phyloP scores from a whole-genome alignment of 163 green algal species.

The Scenedesmus sp. region DNA sequence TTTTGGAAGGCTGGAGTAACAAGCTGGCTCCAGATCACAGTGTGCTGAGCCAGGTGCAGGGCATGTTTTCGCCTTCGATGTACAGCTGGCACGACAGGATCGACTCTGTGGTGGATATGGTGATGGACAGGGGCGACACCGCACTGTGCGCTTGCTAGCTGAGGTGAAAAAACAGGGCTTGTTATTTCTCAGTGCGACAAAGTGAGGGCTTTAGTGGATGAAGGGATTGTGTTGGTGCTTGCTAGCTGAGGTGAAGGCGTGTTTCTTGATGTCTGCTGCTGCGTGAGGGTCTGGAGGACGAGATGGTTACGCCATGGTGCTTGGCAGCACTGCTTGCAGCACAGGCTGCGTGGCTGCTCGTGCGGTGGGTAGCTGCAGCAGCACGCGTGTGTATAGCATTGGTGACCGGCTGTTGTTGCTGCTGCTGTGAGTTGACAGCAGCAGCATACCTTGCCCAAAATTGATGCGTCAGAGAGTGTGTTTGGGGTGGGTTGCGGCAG shows the following conservation, averaged over 20 bases:
- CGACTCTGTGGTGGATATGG: conserved; percentile 57
- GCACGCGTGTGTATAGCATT: neutral
- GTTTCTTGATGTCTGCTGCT: no score
- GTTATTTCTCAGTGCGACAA: no score
- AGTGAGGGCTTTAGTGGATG: no score
- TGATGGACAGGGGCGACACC: conserved; percentile 58
- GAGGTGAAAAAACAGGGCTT: neutral
- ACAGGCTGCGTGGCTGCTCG: neutral
- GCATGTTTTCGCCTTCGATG: conserved; percentile 68
- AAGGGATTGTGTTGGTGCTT: neutral
- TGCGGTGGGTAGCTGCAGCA: neutral
- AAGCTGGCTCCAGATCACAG: conserved; percentile 88
- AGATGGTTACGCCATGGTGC: no score
- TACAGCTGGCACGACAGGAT: conserved; percentile 65
- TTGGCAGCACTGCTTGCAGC: no score
- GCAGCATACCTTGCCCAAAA: no score
- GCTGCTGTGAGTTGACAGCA: neutral
- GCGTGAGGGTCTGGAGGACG: no score
- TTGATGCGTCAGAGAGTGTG: no score
- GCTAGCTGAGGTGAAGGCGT: no score
- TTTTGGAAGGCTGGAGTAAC: conserved; percentile 96
- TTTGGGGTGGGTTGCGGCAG: no score
- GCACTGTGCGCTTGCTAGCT: neutral
- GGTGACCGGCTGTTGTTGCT: neutral
- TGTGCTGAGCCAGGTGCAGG: conserved; percentile 74